Percentiles rank a stretch among this genome's conserved stretches.
These are phyloP conservation scores for Pezicula neosporulosa DNA, from an alignment of 2,329 filamentous ascomycete genomes.

Conservation along the genomic window DNA sequence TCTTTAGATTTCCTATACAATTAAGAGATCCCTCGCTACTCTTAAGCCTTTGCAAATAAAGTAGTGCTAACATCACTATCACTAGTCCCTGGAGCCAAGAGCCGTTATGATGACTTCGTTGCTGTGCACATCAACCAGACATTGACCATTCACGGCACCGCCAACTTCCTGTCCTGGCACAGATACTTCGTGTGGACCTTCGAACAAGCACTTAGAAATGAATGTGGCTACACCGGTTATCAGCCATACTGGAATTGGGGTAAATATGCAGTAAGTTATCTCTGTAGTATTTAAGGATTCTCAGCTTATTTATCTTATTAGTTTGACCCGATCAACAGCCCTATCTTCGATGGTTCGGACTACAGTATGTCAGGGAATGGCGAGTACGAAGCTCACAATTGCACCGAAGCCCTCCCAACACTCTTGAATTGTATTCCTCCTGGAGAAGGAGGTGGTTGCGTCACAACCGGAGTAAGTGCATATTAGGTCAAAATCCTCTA, in stretches of 20 bases:
- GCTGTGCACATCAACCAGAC: conserved; percentile 33
- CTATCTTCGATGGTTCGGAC: conserved; percentile 51
- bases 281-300: not conserved
- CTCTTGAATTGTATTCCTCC: conserved; percentile 32
- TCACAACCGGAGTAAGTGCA: conserved; percentile 33
- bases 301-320: not conserved
- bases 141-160: conserved; percentile 29
- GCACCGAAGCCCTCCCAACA: conserved; percentile 21
- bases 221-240: conserved; percentile 40
- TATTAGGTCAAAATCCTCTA: too few species aligned
- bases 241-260: conserved; percentile 36
- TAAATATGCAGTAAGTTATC: conserved; percentile 5
- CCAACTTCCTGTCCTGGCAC: conserved; percentile 39
- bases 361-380: conserved; percentile 49
- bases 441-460: conserved; percentile 53
- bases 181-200: conserved; percentile 37
- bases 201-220: conserved; percentile 35
- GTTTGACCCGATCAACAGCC: conserved; percentile 40
- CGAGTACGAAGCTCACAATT: conserved; percentile 24
- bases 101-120: conserved; percentile 34
- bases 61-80: too few species aligned
- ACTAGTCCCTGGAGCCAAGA: conserved; percentile 25
- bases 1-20: too few species aligned
- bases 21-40: too few species aligned
- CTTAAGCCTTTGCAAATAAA: too few species aligned